These are phyloP conservation scores for Pistacia integerrima DNA, from an alignment of 345 rosid genomes.

Conservation along the genomic window DNA sequence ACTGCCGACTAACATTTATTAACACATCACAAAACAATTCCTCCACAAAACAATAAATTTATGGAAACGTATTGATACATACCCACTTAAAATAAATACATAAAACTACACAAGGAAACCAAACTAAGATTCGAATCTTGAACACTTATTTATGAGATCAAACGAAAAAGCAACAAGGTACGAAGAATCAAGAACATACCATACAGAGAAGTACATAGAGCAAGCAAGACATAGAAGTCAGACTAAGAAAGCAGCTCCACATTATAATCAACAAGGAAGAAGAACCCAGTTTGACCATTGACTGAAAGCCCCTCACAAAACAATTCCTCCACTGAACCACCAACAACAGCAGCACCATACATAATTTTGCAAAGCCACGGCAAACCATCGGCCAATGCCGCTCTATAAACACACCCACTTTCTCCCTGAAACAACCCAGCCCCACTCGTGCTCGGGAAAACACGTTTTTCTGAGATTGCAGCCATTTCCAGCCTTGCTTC, in stretches of 20 bases:
- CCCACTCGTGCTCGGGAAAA: conserved; percentile 47
- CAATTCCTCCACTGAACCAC: conserved; percentile 79
- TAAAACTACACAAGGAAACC: not conserved
- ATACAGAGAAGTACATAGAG: conserved; percentile 76
- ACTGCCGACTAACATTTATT: not conserved
- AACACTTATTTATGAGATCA: not conserved
- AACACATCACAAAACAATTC: not conserved
- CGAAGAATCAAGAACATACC: conserved; percentile 49
- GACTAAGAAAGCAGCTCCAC: conserved; percentile 98
- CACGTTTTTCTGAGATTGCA: conserved; percentile 66
- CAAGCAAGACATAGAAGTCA: conserved; percentile 89
- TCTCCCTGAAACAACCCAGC: conserved; percentile 46
- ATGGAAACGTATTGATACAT: not conserved
- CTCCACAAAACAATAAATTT: not conserved
- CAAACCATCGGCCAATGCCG: conserved; percentile 92
- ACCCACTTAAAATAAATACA: not conserved
- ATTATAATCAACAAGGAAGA: conserved; percentile 86
- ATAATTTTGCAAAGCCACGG: conserved; percentile 54
- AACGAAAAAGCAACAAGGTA: not conserved
- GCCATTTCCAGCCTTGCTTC: conserved; percentile 89
- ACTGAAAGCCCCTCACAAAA: conserved; percentile 63
- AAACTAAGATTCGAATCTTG: not conserved
- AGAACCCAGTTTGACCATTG: conserved; percentile 70
- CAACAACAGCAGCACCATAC: conserved; percentile 39
- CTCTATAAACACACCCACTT: conserved; percentile 58